Evolutionary conservation across 2,329 filamentous ascomycete genomes (phyloP).

Genomic region (Alternaria angustiovoidea): DNA sequence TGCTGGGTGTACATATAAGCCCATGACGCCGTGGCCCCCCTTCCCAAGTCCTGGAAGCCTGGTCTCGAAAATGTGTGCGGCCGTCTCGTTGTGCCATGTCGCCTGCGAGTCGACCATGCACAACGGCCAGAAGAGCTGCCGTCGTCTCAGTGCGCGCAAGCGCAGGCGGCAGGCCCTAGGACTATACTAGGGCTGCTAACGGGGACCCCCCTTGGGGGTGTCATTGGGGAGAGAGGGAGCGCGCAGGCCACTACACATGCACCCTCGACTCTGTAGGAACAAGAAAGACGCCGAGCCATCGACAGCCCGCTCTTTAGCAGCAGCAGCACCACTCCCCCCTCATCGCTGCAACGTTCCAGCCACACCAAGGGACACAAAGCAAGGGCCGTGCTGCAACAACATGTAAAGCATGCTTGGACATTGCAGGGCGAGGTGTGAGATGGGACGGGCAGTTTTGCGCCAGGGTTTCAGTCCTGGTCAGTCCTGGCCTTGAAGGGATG

Average conservation of each 20-base stretch:
- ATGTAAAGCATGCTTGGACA: not conserved
- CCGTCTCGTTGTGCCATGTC: not conserved
- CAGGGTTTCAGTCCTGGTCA: not conserved
- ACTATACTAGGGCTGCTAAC: constrained; percentile 13
- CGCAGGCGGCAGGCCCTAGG: constrained; percentile 16
- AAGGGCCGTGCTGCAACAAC: not conserved
- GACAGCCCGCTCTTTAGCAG: not conserved
- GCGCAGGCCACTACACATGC: constrained; percentile 5
- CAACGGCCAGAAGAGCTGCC: constrained; percentile 8
- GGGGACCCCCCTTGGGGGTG: constrained; percentile 11
- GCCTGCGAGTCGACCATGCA: not conserved
- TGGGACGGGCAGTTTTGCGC: not conserved
- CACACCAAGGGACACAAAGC: not conserved
- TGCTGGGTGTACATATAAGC: constrained; percentile 11
- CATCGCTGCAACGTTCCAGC: not conserved
- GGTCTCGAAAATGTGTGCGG: not conserved
- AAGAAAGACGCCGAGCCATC: constrained; percentile 3
- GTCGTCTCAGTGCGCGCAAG: constrained; percentile 12
- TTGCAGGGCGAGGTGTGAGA: not conserved
- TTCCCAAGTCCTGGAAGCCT: constrained; percentile 14
- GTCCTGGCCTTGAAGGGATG: not conserved
- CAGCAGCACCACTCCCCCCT: not conserved
- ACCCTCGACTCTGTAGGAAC: constrained; percentile 11
- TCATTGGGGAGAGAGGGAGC: not conserved
- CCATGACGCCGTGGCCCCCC: constrained; percentile 14